Conservation (phyloP, 139 green algal species). For the Haematococcus lacustris region DNA sequence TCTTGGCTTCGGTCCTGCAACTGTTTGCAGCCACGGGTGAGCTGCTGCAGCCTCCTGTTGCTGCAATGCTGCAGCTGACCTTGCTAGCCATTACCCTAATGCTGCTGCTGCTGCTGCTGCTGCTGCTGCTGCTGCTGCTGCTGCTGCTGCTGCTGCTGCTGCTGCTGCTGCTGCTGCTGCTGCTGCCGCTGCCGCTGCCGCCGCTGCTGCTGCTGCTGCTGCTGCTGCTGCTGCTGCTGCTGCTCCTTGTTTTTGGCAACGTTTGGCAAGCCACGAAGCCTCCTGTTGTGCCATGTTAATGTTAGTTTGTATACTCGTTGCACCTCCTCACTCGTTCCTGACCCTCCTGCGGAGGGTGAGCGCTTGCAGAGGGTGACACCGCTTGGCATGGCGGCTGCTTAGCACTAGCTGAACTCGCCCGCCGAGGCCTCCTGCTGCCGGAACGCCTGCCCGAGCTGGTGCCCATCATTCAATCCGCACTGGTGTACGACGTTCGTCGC, state of each 20-base stretch:
- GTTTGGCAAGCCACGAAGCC: neutral
- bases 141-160: too few relatives aligned
- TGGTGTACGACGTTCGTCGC: conserved; percentile 86
- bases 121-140: too few relatives aligned
- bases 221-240: too few relatives aligned
- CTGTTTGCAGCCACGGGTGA: conserved; percentile 54
- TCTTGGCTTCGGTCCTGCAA: conserved; percentile 63
- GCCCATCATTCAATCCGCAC: conserved; percentile 37
- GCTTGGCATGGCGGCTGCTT: conserved; percentile 95
- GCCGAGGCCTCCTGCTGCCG: conserved; percentile 80
- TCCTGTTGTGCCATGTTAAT: neutral
- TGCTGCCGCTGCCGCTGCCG: too few relatives aligned
- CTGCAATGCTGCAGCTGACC: too few relatives aligned
- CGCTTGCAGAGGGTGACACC: conserved; percentile 51
- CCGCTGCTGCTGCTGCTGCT: too few relatives aligned
- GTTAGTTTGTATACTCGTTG: conserved; percentile 2
- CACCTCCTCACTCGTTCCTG: neutral
- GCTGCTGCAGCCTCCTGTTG: too few relatives aligned
- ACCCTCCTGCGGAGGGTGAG: neutral
- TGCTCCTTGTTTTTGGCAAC: too few relatives aligned
- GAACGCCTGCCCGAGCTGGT: conserved; percentile 45
- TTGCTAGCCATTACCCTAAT: too few relatives aligned
- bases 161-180: too few relatives aligned
- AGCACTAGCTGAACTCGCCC: conserved; percentile 88
- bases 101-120: too few relatives aligned